Evolutionary conservation across 1,139 yeast genomes (phyloP), one percentile per base, ranked within the genome.

Genomic region (Kurtzmaniella quercitrusa): DNA sequence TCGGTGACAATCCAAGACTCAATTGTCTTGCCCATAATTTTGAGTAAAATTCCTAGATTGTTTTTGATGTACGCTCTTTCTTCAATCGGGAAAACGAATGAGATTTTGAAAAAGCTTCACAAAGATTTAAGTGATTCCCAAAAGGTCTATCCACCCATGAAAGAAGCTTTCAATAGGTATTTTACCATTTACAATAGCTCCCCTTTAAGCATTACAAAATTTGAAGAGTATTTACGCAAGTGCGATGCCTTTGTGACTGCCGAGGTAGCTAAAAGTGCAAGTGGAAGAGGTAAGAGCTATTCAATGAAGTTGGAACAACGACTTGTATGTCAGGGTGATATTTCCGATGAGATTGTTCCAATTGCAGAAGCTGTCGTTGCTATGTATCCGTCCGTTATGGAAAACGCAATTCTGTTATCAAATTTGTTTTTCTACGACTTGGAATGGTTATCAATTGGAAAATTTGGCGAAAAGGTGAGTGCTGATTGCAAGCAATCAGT

Each of bases 31-130:
- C 80, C 86, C 0, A 56, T 82, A 9, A 52, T 82, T 17, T 59
- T 87, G 55, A 79, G 88, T 43, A 83, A 82, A 50, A 81, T 87
- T 3, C 87, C 95, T 2, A 62, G 95, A 40, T 70, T 84, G 18
- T 75, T 88, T 46, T 66, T 88, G 51, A 71, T 82, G 59, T 84
- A 82, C 58, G 80, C 88, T 0, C 70, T 87, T 44, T 75, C 88
- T 3, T 85, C 86, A 14, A 75, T 85, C 21, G 80, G 82, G 23
- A 81, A 85, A 48, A 72, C 88, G 19, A 84, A 83, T 57, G 81
- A 81, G 50, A 72, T 82, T 46, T 55, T 77, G 46, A 74, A 73
- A 46, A 68, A 71, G 42, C 57, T 76, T 22, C 66, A 74, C 40
- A 65, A 68, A 43, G 76, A 72, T 46, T 57, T 72, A 43, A 48